Evolutionary conservation across 768 basidiomycete species (phyloP).

Genomic region (Termitomyces sp.): DNA sequence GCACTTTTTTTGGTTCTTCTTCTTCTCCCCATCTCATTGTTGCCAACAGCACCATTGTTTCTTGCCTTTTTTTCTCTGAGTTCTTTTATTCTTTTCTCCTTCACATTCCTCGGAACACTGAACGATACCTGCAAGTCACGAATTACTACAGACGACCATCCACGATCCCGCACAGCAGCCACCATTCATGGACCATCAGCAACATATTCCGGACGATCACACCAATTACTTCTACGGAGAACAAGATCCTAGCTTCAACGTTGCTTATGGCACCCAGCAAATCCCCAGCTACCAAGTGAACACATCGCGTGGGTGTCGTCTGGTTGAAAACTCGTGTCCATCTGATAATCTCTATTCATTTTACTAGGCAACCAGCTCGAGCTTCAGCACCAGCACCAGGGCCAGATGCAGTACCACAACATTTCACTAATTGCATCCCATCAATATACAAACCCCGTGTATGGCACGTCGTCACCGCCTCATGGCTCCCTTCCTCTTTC

Average conservation of each 20-base stretch:
- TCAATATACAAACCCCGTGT: slow-evolving; percentile 62
- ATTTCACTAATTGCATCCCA: slow-evolving; percentile 64
- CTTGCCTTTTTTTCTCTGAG: slow-evolving; percentile 22
- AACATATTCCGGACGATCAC: slow-evolving; percentile 44
- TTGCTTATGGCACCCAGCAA: slow-evolving; percentile 52
- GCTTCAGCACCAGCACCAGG: slow-evolving; percentile 57
- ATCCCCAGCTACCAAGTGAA: slow-evolving; percentile 50
- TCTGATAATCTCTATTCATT: slow-evolving; percentile 58
- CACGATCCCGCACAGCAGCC: slow-evolving; percentile 22
- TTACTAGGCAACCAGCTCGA: slow-evolving; percentile 50
- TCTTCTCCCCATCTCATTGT: slow-evolving; percentile 13
- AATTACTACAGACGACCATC: slow-evolving; percentile 20
- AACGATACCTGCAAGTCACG: slow-evolving; percentile 19
- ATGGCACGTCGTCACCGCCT: slow-evolving; percentile 47
- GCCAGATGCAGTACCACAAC: slow-evolving; percentile 42
- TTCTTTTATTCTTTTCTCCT: slow-evolving; percentile 28
- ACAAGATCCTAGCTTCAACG: slow-evolving; percentile 46
- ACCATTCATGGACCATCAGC: slow-evolving; percentile 39
- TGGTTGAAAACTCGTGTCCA: slow-evolving; percentile 51
- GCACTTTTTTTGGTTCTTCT: slow-evolving; percentile 22
- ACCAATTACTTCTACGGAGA: slow-evolving; percentile 51
- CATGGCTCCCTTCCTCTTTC: slow-evolving; percentile 64
- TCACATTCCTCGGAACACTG: slow-evolving; percentile 26
- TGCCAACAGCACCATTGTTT: slow-evolving; percentile 23
- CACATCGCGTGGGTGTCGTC: slow-evolving; percentile 65